Evolutionary conservation across 257 asterid species (phyloP).

Genomic region (Jacaranda copaia): DNA sequence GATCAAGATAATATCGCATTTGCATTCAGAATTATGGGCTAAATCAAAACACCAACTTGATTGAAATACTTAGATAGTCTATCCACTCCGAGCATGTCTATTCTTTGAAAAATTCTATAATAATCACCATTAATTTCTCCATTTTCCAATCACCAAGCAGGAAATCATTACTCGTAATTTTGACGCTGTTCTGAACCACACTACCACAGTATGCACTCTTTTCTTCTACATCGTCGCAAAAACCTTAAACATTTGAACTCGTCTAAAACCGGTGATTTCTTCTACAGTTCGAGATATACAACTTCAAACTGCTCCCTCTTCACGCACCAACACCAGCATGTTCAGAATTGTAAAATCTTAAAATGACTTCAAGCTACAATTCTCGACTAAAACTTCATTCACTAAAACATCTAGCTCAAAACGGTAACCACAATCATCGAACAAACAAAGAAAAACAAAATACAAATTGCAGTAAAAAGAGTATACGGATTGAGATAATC

Average conservation of each 20-base stretch:
- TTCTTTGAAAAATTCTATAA: neutral
- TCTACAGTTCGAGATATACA: conserved; percentile 1
- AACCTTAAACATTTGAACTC: neutral
- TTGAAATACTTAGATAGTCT: conserved; percentile 6
- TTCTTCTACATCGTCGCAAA: neutral
- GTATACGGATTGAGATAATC: conserved; percentile 80
- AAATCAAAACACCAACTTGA: conserved; percentile 15
- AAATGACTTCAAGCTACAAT: conserved; percentile 27
- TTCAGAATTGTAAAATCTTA: conserved; percentile 14
- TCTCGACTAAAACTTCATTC: neutral
- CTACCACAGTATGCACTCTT: neutral
- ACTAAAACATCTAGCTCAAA: conserved; percentile 16
- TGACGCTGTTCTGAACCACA: neutral
- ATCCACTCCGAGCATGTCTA: conserved; percentile 8
- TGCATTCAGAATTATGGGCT: neutral
- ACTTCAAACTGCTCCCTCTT: conserved; percentile 16
- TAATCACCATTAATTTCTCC: neutral
- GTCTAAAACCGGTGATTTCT: neutral
- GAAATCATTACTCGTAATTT: neutral
- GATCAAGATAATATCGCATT: conserved; percentile 7
- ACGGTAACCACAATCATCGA: neutral
- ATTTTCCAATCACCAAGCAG: neutral
- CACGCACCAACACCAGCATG: conserved; percentile 13
- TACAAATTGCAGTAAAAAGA: conserved; percentile 9
- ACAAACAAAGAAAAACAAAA: neutral